Percentiles rank a stretch among this genome's conserved stretches.
Evolutionary conservation across 139 green algal species (phyloP).

Genomic region (Asterochloris erici): DNA sequence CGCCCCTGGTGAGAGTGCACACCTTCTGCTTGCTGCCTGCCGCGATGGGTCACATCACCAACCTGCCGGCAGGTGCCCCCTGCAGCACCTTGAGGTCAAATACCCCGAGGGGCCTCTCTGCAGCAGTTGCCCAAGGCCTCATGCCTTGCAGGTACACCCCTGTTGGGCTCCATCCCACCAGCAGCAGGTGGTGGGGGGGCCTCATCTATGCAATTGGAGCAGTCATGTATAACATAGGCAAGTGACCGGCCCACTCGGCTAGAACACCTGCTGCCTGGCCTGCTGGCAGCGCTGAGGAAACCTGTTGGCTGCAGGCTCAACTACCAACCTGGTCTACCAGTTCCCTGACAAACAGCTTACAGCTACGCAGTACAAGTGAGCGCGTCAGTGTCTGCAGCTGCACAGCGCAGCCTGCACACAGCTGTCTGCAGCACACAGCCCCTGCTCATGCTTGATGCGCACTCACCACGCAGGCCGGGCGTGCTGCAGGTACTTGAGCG

Average conservation of each 20-base stretch:
- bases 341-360: conserved; percentile 1
- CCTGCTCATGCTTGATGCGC: too few relatives aligned
- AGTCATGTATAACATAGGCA: conserved; percentile 11
- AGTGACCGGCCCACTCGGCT: neutral
- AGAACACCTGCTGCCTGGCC: conserved; percentile 2
- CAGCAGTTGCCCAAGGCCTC: neutral
- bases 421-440: neutral
- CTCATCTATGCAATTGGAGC: conserved; percentile 9
- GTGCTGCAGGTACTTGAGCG: too few relatives aligned
- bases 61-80: neutral
- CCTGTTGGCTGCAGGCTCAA: neutral
- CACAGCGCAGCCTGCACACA: neutral
- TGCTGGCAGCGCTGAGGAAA: neutral
- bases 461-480: too few relatives aligned
- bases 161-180: conserved; percentile 9
- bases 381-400: neutral
- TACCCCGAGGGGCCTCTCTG: neutral
- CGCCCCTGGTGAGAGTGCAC: neutral
- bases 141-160: neutral
- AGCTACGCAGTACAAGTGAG: neutral
- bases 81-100: neutral
- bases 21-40: neutral
- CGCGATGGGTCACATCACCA: neutral
- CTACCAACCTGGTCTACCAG: neutral
- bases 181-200: conserved; percentile 9